Base-by-base conservation (phyloP, 2,329 filamentous ascomycete species). In the Aspergillus sp. region DNA sequence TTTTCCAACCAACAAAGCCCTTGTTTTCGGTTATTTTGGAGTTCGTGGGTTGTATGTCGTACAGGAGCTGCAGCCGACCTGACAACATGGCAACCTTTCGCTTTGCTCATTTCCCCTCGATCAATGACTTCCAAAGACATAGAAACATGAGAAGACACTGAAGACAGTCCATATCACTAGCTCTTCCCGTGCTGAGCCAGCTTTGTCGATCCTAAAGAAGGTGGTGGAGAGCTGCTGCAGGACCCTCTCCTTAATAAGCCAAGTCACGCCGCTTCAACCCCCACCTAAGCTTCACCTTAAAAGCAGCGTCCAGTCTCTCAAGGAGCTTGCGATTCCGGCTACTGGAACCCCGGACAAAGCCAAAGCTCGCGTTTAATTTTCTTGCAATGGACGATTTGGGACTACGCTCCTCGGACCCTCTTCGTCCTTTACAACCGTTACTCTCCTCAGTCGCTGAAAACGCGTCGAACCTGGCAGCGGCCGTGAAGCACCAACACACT, bases 381-480 rank as follows among this genome's bases (percentile, higher is more conserved):
- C 27, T 19, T 35, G 53, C 41, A 33, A 74, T 75, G 73, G 68
- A 73, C 59, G 55, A 62, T 37, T 19, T 57, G 31, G 52, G 52
- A 23, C 25, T 56, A 63, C 37, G 60, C 55, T 27, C 60, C 66
- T 35, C 69, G 49, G 58, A 60, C 23, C 45, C 60, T 52, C 59
- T 65, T 47, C 57, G 62, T 60, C 60, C 62, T 14, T 53, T 65
- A 39, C 65, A 62, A 45, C 64, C 64, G 49, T 61, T 61, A 23
- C 68, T 69, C 1, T 60, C 66, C 5, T 57, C 62, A 3, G 61
- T 70, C 14, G 62, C 62, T n/a, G 63, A 65, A 58, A 64, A 70
- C 47, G 60, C 61, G 56, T 61, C 63, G 45, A 59, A 57, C 41
- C 47, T 68, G 48, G 58, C 64, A 27, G 61, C 64, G 11, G 45